Evolutionary conservation across 139 green algal genomes (phyloP).

Genomic region (Chlorella sorokiniana): DNA sequence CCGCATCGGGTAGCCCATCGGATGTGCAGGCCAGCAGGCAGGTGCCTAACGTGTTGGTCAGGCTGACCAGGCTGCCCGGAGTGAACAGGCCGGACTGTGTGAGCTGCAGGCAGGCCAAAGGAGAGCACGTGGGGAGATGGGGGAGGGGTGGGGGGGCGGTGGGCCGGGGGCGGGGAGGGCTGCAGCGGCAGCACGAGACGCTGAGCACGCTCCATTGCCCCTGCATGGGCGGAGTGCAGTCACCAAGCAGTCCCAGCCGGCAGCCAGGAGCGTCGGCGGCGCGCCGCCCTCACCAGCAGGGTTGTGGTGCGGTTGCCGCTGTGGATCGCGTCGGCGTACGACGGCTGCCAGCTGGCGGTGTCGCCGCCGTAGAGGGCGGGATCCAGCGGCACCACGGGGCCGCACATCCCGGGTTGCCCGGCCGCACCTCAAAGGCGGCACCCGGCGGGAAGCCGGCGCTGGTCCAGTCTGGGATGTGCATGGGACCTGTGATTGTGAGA

Average conservation of each 20-base stretch:
- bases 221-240: no score
- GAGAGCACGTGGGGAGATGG: no score
- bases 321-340: background rate
- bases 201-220: no score
- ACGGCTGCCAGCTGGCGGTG: no score
- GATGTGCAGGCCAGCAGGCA: background rate
- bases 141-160: no score
- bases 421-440: background rate
- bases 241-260: background rate
- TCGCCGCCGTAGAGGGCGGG: no score
- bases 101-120: background rate
- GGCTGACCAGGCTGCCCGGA: background rate
- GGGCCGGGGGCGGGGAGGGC: no score
- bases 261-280: background rate
- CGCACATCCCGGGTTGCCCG: background rate
- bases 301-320: background rate
- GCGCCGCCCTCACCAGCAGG: background rate
- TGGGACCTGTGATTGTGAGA: no score
- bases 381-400: no score
- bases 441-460: background rate
- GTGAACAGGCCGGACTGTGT: background rate
- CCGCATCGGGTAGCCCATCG: background rate
- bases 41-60: background rate
- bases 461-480: background rate
- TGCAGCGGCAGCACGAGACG: no score